Base-by-base conservation (phyloP, 257 asterid species). In the Solanum etuberosum region DNA sequence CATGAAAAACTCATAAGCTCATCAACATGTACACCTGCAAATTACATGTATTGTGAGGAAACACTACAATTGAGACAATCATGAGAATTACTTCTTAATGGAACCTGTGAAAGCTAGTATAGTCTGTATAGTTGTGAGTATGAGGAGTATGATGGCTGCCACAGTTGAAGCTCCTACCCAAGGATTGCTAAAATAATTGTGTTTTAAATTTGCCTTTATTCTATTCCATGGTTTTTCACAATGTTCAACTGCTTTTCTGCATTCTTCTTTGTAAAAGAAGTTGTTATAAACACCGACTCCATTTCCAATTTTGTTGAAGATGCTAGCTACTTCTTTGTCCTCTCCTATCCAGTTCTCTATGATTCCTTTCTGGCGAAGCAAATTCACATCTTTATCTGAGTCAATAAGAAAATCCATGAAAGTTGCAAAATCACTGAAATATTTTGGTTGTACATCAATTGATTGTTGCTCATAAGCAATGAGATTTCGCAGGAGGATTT, bases 401-500 rank as follows among this genome's bases (percentile, higher is more conserved):
- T n/a, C 29, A 0, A 61, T 61, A 61, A 61, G 7, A 23, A 3
- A 10, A 61, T 61, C 6, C 70, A 61, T 61, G 29, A 61, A 61
- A 23, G 3, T 4, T 9, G 83, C 86, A 48, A 43, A 86, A 65
- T 89, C 86, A 13, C 77, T 40, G 86, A 89, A 83, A 46, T 83
- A 74, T 43, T 32, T 43, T 6, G 57, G 86, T 40, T 32, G 32
- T 38, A 74, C 32, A 18, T 83, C 83, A 23, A 12, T 5, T 0
- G 83, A 59, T 51, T 71, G 85, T 31, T 89, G 91, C 73, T 86
- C 91, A 73, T 89, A 89, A 25, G 89, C 91, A 10, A 89, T 89
- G 13, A 89, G 51, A 65, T 89, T 89, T 15, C 38, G 34, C 11
- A 89, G 38, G 77, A 89, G 9, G 5, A 76, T 57, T 21, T 86